Evolutionary conservation across 2,329 filamentous ascomycete species (phyloP).

Genomic region (Ophiobolus disseminans): DNA sequence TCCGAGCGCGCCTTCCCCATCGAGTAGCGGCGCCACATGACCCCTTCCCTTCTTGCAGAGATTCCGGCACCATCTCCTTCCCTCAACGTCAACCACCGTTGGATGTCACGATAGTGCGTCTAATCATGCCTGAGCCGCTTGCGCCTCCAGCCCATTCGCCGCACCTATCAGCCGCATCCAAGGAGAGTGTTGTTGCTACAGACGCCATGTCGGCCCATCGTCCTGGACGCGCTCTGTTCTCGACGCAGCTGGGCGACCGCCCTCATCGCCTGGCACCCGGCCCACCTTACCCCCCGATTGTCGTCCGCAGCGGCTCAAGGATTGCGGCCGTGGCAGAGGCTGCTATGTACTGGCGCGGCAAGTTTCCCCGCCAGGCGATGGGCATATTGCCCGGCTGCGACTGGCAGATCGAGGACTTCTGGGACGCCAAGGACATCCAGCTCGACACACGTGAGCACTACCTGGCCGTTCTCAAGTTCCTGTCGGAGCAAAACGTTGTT

Average conservation of each 20-base stretch:
- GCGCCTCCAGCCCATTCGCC: constrained; percentile 1
- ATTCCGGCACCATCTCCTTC: neutral
- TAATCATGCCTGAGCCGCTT: neutral
- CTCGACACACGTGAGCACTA: constrained; percentile 39
- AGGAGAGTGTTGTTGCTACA: constrained; percentile 13
- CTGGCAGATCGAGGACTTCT: constrained; percentile 42
- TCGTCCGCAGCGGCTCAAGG: constrained; percentile 34
- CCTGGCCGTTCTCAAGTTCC: constrained; percentile 34
- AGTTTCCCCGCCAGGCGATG: constrained; percentile 33
- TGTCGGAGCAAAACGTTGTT: constrained; percentile 32
- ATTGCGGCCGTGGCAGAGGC: constrained; percentile 23
- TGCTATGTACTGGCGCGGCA: constrained; percentile 29
- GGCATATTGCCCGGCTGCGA: constrained; percentile 35
- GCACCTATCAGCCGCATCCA: constrained; percentile 8
- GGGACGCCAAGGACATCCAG: constrained; percentile 43
- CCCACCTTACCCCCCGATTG: constrained; percentile 26
- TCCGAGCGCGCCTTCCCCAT: constrained; percentile 6
- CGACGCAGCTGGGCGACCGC: constrained; percentile 33
- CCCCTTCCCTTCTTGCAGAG: too few species aligned
- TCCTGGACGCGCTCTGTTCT: constrained; percentile 34
- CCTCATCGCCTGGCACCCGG: constrained; percentile 18
- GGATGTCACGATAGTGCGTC: too few species aligned
- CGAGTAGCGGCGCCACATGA: too few species aligned
- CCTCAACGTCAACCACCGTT: too few species aligned
- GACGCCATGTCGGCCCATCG: neutral